Conservation (phyloP, 352 stramenopile species). For the Pythium periplocum region DNA sequence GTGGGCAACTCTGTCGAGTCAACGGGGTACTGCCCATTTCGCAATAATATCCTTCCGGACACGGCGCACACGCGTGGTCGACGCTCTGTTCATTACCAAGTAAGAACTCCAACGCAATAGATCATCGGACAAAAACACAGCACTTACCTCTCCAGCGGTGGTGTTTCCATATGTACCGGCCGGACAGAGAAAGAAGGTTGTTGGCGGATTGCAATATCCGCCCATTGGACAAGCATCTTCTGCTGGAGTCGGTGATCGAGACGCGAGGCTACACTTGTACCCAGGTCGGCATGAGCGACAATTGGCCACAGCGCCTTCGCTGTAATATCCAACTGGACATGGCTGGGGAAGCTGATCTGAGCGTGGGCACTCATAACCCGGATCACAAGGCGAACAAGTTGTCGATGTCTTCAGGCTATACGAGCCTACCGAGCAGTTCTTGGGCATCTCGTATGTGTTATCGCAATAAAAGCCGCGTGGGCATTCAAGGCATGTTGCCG, state of each 20-base stretch:
- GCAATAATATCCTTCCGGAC: slow-evolving; percentile 73
- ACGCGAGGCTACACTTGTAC: slow-evolving; percentile 79
- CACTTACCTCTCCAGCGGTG: slow-evolving; percentile 61
- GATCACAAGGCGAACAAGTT: slow-evolving; percentile 57
- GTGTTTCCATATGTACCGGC: slow-evolving; percentile 83
- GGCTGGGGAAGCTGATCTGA: slow-evolving; percentile 64
- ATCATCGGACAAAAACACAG: background rate
- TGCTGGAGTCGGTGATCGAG: slow-evolving; percentile 68
- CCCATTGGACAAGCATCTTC: slow-evolving; percentile 85
- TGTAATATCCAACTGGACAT: slow-evolving; percentile 88
- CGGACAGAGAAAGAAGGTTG: slow-evolving; percentile 82
- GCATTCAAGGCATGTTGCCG: slow-evolving; percentile 64
- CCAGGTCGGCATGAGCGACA: slow-evolving; percentile 59
- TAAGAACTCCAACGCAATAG: too few relatives aligned
- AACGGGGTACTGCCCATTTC: slow-evolving; percentile 67
- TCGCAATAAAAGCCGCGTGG: slow-evolving; percentile 81
- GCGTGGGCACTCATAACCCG: slow-evolving; percentile 81
- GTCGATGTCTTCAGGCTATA: slow-evolving; percentile 73
- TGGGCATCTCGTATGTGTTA: slow-evolving; percentile 46
- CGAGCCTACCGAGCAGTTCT: slow-evolving; percentile 70
- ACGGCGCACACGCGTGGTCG: slow-evolving; percentile 68
- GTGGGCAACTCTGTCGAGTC: slow-evolving; percentile 54
- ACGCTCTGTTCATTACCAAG: slow-evolving; percentile 38
- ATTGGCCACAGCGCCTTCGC: slow-evolving; percentile 60
- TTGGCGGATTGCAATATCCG: slow-evolving; percentile 84